A percentile compares a stretch with the other conserved stretches of the same genome.
Conservation (phyloP, 2,329 filamentous ascomycete species). For the Helicocarpus griseus region DNA sequence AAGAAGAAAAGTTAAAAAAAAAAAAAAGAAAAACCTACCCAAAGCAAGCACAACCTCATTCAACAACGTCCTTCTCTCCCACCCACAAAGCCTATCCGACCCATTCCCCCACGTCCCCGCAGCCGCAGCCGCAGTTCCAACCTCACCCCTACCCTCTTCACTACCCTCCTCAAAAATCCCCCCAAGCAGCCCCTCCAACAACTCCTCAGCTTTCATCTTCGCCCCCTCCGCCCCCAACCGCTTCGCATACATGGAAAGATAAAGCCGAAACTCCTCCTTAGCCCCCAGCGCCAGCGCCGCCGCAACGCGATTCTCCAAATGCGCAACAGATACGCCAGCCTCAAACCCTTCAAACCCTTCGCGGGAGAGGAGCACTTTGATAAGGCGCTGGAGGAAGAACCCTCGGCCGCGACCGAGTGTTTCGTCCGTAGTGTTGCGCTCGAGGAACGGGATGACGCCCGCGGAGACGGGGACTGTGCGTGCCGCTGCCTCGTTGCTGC, state of each 20-base stretch:
- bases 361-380: conserved; percentile 77
- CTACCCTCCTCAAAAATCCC: conserved; percentile 53
- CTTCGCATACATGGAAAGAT: conserved; percentile 97
- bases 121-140: conserved; percentile 15
- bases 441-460: conserved; percentile 84
- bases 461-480: conserved; percentile 59
- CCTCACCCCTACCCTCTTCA: conserved; percentile 37
- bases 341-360: conserved; percentile 92
- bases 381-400: conserved; percentile 80
- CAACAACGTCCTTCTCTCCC: conserved; percentile 76
- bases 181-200: conserved; percentile 72
- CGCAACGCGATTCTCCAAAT: conserved; percentile 88
- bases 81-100: conserved; percentile 72
- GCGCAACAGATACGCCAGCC: conserved; percentile 80
- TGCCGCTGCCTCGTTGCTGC: conserved; percentile 46
- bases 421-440: conserved; percentile 90
- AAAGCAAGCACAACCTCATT: conserved; percentile 88
- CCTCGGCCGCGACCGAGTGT: conserved; percentile 84
- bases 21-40: conserved; percentile 48
- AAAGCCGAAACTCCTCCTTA: conserved; percentile 85
- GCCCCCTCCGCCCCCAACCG: conserved; percentile 83
- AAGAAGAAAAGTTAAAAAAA: background rate
- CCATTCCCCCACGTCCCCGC: conserved; percentile 55
- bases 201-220: conserved; percentile 81
- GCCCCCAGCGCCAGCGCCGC: conserved; percentile 77